Percentiles rank a stretch among this genome's conserved stretches.
Conservation (phyloP, 306 rosid genomes). For the Gastrolobium bilobum region DNA sequence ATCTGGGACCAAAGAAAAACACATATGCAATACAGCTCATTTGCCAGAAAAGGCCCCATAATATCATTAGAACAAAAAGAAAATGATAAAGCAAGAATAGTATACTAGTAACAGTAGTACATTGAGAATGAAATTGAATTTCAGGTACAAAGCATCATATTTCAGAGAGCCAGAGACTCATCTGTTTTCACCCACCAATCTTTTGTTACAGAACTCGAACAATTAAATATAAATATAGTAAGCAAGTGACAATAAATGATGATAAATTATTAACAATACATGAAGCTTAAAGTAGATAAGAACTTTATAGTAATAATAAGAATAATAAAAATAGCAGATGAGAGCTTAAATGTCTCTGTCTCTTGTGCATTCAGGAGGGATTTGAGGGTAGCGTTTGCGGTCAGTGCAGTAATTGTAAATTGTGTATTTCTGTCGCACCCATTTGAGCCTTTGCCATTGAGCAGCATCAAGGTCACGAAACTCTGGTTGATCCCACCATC, state of each 20-base stretch:
- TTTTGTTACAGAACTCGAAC: conserved; percentile 15
- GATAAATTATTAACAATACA: conserved; percentile 22
- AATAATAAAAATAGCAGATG: neutral
- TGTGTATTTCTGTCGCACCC: conserved; percentile 80
- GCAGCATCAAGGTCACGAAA: conserved; percentile 72
- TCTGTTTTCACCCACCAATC: conserved; percentile 20
- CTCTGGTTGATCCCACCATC: conserved; percentile 92
- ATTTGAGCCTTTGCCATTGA: conserved; percentile 68
- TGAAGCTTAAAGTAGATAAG: neutral
- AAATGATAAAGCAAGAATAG: neutral
- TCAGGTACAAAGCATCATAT: neutral
- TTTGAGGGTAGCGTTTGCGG: conserved; percentile 63
- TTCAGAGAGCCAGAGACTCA: conserved; percentile 12
- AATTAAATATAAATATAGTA: neutral
- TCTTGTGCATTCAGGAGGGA: conserved; percentile 70
- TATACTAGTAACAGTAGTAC: neutral
- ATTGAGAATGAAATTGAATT: conserved; percentile 23
- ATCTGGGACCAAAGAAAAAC: conserved; percentile 1
- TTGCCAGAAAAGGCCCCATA: neutral
- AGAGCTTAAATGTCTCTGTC: conserved; percentile 70
- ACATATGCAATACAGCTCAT: conserved; percentile 44
- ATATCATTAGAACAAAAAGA: neutral
- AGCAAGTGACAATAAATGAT: conserved; percentile 13
- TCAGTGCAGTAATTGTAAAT: conserved; percentile 92
- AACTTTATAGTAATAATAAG: neutral